A percentile compares a stretch with the other conserved stretches of the same genome.
Conservation (phyloP, 805 yeast species). For the Kuraishia cidri region DNA sequence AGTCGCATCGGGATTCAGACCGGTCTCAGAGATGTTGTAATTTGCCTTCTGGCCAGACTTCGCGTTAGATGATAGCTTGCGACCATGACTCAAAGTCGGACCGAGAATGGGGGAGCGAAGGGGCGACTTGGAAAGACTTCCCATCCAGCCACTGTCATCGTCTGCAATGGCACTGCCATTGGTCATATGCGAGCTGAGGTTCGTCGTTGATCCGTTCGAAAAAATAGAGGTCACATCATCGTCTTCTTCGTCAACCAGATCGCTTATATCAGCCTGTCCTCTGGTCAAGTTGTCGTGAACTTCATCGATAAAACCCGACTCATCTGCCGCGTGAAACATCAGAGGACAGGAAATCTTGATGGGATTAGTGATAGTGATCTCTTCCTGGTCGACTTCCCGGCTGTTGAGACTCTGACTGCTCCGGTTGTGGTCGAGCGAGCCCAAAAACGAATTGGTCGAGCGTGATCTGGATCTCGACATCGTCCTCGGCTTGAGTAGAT, state of each 20-base stretch:
- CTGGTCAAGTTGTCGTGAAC: slow-evolving; percentile 14
- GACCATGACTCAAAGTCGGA: not conserved
- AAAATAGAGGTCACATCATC: slow-evolving; percentile 12
- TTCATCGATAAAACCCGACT: slow-evolving; percentile 14
- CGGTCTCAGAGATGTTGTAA: slow-evolving; percentile 1
- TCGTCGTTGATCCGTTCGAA: slow-evolving; percentile 1
- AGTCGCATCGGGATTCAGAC: slow-evolving; percentile 54
- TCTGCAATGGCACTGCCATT: no score
- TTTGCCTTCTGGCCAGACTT: not conserved
- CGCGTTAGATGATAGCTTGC: not conserved
- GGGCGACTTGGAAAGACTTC: slow-evolving; percentile 3
- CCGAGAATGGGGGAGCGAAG: not conserved
- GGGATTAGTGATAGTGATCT: slow-evolving; percentile 23
- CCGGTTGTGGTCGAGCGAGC: not conserved
- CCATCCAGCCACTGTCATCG: slow-evolving; percentile 6
- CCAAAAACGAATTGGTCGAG: slow-evolving; percentile 1
- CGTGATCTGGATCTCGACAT: not conserved
- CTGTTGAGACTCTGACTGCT: no score
- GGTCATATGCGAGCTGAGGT: not conserved
- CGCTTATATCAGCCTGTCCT: slow-evolving; percentile 13
- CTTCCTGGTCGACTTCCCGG: slow-evolving; percentile 8
- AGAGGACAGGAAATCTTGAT: slow-evolving; percentile 26
- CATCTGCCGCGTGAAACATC: slow-evolving; percentile 20
- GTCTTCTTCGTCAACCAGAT: slow-evolving; percentile 10
- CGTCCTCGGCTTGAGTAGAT: slow-evolving; percentile 1